Evolutionary conservation across 2,329 filamentous ascomycete species (phyloP).

Genomic region (Ophiostoma triangulosporum): DNA sequence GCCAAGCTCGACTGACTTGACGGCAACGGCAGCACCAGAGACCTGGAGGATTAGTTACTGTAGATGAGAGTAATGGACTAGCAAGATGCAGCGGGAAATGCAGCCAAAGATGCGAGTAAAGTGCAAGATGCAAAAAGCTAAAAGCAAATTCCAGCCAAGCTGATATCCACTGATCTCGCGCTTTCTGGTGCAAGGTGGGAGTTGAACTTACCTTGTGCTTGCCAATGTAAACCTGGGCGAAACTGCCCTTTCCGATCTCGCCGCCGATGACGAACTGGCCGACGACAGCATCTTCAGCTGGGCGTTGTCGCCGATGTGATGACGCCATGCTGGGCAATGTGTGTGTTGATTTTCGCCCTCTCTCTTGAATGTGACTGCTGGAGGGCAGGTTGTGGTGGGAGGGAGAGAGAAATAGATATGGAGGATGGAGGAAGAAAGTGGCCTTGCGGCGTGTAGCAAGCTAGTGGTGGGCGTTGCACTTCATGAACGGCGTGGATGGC

Average conservation of each 20-base stretch:
- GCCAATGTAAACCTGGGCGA: conserved; percentile 86
- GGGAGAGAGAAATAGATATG: neutral
- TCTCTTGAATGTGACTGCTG: neutral
- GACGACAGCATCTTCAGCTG: conserved; percentile 13
- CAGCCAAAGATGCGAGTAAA: neutral
- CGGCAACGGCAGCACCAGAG: conserved; percentile 70
- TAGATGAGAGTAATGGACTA: too few relatives aligned
- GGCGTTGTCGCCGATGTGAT: conserved; percentile 9
- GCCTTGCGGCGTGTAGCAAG: conserved; percentile 9
- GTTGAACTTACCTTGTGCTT: conserved; percentile 54
- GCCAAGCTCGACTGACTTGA: conserved; percentile 87
- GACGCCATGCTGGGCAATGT: conserved; percentile 10
- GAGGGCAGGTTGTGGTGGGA: neutral
- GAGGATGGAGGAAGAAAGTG: conserved; percentile 1
- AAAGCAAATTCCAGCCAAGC: too few relatives aligned
- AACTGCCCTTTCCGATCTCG: conserved; percentile 95
- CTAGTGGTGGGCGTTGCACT: conserved; percentile 6
- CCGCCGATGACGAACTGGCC: conserved; percentile 18
- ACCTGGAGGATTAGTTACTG: conserved; percentile 35
- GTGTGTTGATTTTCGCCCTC: neutral
- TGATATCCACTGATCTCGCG: too few relatives aligned
- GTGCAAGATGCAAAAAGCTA: neutral
- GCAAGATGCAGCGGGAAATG: neutral
- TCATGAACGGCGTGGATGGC: conserved; percentile 9
- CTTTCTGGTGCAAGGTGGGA: neutral